A percentile compares a stretch with the other conserved stretches of the same genome.
phyloP scores from a whole-genome alignment of 2,329 filamentous ascomycete species.

The Penicillium sp. region DNA sequence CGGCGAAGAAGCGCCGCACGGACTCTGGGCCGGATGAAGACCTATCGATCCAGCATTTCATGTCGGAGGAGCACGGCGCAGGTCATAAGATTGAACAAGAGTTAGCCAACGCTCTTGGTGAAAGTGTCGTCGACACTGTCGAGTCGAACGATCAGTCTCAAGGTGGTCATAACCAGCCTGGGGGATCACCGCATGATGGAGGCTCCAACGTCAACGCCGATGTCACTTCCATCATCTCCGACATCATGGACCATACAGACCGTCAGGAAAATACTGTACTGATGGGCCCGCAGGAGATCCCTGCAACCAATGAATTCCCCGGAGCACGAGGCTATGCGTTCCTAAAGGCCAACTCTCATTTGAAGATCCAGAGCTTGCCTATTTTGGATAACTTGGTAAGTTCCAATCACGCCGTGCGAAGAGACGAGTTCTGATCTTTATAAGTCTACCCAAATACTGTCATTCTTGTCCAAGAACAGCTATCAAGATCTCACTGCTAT shows the following conservation, averaged over 20 bases:
- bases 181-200: slow-evolving; percentile 19
- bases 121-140: slow-evolving; percentile 28
- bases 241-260: slow-evolving; percentile 46
- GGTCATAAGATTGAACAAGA: slow-evolving; percentile 39
- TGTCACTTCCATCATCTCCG: slow-evolving; percentile 41
- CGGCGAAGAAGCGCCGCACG: slow-evolving; percentile 42
- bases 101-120: slow-evolving; percentile 34
- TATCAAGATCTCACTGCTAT: slow-evolving; percentile 58
- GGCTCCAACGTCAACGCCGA: slow-evolving; percentile 32
- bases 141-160: slow-evolving; percentile 23
- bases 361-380: slow-evolving; percentile 60
- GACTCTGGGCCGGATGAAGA: slow-evolving; percentile 29
- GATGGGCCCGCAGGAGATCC: slow-evolving; percentile 34
- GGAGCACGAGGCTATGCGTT: slow-evolving; percentile 37
- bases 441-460: slow-evolving; percentile 59
- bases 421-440: not conserved
- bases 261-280: slow-evolving; percentile 40
- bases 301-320: slow-evolving; percentile 27
- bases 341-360: slow-evolving; percentile 43
- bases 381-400: slow-evolving; percentile 61
- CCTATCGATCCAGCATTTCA: slow-evolving; percentile 17
- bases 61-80: slow-evolving; percentile 25
- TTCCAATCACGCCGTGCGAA: not conserved
- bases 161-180: slow-evolving; percentile 22
- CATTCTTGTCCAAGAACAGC: slow-evolving; percentile 55